phyloP scores from a whole-genome alignment of 2,329 filamentous ascomycete species.

The Scedosporium dehoogii region DNA sequence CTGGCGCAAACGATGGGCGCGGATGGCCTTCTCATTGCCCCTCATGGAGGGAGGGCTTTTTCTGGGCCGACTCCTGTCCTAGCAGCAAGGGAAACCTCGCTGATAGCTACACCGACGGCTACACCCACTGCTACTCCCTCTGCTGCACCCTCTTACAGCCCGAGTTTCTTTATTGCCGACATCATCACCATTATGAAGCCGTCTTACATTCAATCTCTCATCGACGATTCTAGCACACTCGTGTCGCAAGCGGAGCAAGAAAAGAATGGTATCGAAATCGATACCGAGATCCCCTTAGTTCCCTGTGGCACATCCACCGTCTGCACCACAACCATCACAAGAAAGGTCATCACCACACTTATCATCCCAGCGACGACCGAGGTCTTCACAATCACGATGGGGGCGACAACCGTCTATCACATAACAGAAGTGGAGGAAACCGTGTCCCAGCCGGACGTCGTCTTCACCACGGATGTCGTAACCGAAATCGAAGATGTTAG shows the following conservation, averaged over 20 bases:
- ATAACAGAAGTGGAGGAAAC: neutral
- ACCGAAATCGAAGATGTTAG: neutral
- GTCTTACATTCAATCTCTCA: neutral
- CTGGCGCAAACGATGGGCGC: neutral
- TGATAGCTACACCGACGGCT: neutral
- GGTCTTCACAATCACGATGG: neutral
- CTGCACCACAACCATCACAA: slow-evolving; percentile 1
- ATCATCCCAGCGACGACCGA: slow-evolving; percentile 1
- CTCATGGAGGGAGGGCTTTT: neutral
- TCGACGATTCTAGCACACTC: neutral
- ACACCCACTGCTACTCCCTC: neutral
- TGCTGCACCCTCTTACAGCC: neutral
- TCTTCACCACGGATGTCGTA: neutral
- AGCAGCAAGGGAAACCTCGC: neutral
- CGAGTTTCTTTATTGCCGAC: neutral
- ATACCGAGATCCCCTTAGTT: neutral
- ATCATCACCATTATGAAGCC: slow-evolving; percentile 7
- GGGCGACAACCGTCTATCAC: neutral
- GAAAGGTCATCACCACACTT: neutral
- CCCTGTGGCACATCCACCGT: slow-evolving; percentile 6
- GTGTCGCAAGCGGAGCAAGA: neutral
- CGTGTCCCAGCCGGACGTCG: neutral
- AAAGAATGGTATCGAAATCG: neutral
- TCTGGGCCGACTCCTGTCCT: neutral
- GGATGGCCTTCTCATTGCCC: neutral